Base-by-base conservation (phyloP, 352 stramenopile species). In the Pythium phragmitis region DNA sequence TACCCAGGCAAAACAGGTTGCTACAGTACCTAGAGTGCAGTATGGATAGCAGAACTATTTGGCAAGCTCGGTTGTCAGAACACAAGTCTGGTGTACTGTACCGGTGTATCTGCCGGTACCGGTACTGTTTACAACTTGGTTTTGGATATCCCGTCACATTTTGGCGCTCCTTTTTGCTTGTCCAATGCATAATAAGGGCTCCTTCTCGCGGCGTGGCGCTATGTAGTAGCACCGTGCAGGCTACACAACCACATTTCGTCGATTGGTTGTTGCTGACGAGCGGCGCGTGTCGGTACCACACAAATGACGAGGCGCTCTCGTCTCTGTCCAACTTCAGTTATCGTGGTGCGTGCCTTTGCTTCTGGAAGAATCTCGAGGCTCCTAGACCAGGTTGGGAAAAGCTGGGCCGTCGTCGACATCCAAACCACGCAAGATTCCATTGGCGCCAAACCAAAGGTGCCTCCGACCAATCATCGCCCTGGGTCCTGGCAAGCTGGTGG, bases 391-490 rank as follows among this genome's bases (percentile, higher is more conserved):
- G 7, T 9, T 39, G 7, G 34, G 34, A 39, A 39, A 39, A 39
- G 34, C 34, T 39, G 7, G 34, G 34, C 1, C 13, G 45, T 63
- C 36, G 63, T 69, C 43, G 55, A 69, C 63, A 69, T 58, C 26
- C 19, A 60, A 64, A 43, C 26, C 16, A 33, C 17, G 16, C 8
- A 60, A 59, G 55, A 62, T 60, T 63, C 55, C 6, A 69, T 69
- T 69, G 63, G 63, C 39, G 17, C 46, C 11, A 54, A 21, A n/a
- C 37, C 37, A 30, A 12, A 19, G 3, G 33, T 30, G 2, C n/a
- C 23, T 17, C 16, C 8, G 46, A 42, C 63, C 63, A 69, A 69
- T 69, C 56, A 59, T 42, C 39, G 19, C 41, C 30, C 55, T 48
- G 47, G 7, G 2, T 52, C 46, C 14, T 49, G 36, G 23, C 34